Evolutionary conservation across 2,329 filamentous ascomycete species (phyloP).

Genomic region (Sordariomycetes sp.): DNA sequence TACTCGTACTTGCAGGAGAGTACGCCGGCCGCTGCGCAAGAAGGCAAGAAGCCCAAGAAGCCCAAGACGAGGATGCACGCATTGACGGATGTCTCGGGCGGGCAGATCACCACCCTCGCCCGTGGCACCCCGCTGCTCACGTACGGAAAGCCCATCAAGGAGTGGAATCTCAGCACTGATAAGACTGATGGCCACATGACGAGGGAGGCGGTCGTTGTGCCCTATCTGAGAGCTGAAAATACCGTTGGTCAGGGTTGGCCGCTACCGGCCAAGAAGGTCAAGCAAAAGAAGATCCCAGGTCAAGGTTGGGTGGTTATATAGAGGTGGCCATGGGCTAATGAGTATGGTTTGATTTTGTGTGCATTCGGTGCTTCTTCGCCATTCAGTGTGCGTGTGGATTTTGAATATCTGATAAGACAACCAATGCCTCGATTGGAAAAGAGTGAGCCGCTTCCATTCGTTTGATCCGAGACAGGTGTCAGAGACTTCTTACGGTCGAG

Average conservation of each 20-base stretch:
- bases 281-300: constrained; percentile 64
- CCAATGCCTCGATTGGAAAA: no score
- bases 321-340: no score
- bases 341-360: no score
- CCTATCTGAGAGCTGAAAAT: constrained; percentile 63
- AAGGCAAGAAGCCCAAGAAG: no score
- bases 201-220: constrained; percentile 76
- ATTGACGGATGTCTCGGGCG: constrained; percentile 67
- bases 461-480: no score
- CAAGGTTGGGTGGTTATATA: constrained; percentile 60
- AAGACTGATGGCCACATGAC: constrained; percentile 25
- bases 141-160: constrained; percentile 87
- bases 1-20: constrained; percentile 78
- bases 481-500: no score
- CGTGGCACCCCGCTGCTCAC: constrained; percentile 76
- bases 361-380: no score
- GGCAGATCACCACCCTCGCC: constrained; percentile 68
- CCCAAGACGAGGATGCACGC: constrained; percentile 82
- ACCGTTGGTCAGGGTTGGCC: constrained; percentile 69
- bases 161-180: constrained; percentile 43
- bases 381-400: no score
- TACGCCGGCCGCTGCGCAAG: constrained; percentile 37
- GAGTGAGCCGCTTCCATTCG: no score
- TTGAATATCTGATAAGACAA: no score
- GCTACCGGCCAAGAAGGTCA: constrained; percentile 73